These are phyloP conservation scores for Podospora didyma DNA, from an alignment of 495 filamentous ascomycete genomes.

Conservation along the genomic window DNA sequence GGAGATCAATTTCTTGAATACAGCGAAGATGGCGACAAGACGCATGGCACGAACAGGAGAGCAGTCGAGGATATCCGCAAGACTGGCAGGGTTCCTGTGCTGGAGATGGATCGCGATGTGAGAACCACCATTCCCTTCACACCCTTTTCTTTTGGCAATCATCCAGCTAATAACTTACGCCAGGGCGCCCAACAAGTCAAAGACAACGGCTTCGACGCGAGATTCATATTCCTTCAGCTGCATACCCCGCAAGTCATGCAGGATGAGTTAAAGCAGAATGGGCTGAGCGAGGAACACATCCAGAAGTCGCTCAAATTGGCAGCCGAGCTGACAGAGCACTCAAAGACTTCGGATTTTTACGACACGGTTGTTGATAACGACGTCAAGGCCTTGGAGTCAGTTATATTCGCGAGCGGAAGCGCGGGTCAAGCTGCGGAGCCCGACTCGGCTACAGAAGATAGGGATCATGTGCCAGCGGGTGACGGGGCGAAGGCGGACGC, in stretches of 20 bases:
- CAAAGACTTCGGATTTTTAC: slow-evolving; percentile 56
- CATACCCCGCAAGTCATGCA: slow-evolving; percentile 62
- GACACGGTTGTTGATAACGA: slow-evolving; percentile 65
- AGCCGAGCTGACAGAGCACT: slow-evolving; percentile 60
- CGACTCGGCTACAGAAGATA: slow-evolving; percentile 1
- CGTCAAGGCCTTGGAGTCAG: slow-evolving; percentile 28
- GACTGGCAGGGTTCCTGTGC: slow-evolving; percentile 44
- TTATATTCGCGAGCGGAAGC: slow-evolving; percentile 17
- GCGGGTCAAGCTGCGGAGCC: not conserved
- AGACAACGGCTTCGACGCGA: slow-evolving; percentile 61
- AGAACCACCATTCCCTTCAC: slow-evolving; percentile 6
- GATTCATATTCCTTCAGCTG: slow-evolving; percentile 70
- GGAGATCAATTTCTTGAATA: slow-evolving; percentile 49
- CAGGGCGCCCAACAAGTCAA: slow-evolving; percentile 73
- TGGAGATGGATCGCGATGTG: slow-evolving; percentile 56
- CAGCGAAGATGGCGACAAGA: slow-evolving; percentile 35
- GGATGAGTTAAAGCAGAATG: slow-evolving; percentile 51
- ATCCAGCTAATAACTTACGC: slow-evolving; percentile 11
- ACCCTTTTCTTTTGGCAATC: not conserved
- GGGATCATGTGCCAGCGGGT: slow-evolving; percentile 19
- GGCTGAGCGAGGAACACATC: slow-evolving; percentile 61
- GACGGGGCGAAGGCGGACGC: slow-evolving; percentile 7
- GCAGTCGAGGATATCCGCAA: slow-evolving; percentile 41
- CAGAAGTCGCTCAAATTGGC: slow-evolving; percentile 58
- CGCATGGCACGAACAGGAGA: slow-evolving; percentile 45